Evolutionary conservation across 495 filamentous ascomycete species (phyloP), one percentile per base, ranked within the genome.

Genomic region (Paragyromitra xinjiangensis): DNA sequence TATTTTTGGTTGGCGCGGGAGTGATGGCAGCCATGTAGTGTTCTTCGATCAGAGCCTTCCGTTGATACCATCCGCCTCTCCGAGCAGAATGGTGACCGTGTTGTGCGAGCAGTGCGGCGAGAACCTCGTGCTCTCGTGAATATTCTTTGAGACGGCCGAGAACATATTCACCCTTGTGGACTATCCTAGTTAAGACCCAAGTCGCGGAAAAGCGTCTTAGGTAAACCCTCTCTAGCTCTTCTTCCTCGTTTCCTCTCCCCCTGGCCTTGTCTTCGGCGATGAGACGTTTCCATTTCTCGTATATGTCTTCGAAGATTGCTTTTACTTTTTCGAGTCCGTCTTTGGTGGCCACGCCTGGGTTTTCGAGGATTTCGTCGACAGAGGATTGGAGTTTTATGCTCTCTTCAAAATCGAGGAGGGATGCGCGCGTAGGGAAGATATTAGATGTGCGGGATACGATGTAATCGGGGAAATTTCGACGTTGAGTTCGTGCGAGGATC

Each of bases 41-140:
- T 83, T 99, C 95, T 84, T 99, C 95, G 19, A 99, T 83, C 6
- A 99, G 84, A 0, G 95, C 95, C 84, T 94, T 97, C 16, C 95
- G 92, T 83, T 98, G 94, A 81, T 98, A 98, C 95, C 95, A 99
- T 1, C 90, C 90, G 0, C 95, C 95, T 26, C 95, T 90, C 34
- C 95, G 88, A 14, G 93, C 88, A 50, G 91, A 86, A 82, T 98
- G 95, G 82, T 98, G 97, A 11, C 96, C 87, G 4, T 88, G 89
- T 80, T 98, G 95, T 19, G 83, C 83, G 2, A 99, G 91, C 1
- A 99, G 87, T 77, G 95, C 93, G 1, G 83, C 85, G 0, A 97
- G 84, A 2, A 97, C 83, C 19, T 87, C 85, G 81, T 98, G 90
- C 79, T 99, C 95, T 34, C 91, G 88, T 75, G 86, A 85, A 84